Evolutionary conservation across 768 basidiomycete genomes (phyloP), one percentile per base, ranked within the genome.

Genomic region (Trametopsis cervina): DNA sequence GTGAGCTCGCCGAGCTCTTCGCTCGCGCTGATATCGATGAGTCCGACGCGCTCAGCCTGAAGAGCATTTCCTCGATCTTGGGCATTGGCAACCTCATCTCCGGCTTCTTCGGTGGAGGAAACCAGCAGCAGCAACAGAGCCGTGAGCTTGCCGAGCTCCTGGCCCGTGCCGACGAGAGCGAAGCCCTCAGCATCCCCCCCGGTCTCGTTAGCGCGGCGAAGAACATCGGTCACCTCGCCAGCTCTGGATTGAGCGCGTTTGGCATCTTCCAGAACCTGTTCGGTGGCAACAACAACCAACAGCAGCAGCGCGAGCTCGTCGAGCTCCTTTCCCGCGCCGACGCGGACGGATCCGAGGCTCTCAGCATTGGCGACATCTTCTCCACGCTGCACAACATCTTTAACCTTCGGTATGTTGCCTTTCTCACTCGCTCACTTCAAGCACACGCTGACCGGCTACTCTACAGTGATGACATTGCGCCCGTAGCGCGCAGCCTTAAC

Each of bases 111-210:
- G 33, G 33, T 35, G n/a, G 33, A 35, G 10, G n/a, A 10, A 35
- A 10, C n/a, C 44, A 23, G 36, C 44, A 46, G 36, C 44, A 38
- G 22, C 45, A 46, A 44, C 43, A 38, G 35, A 21, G 45, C 17
- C 45, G 45, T 25, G 45, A 46, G 21, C 17, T 46, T 4, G 3
- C 40, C 6, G 35, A 26, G 20, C 7, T 46, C 21, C 12, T 46
- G 7, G 45, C 35, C 5, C 35, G 33, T n/a, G 10, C 10, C 33
- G 33, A 35, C 33, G n/a, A 35, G 10, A 35, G 33, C 33, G 33
- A 35, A 10, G 33, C 33, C 33, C 33, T 35, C 10, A 17, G n/a
- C 33, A 35, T 35, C n/a, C n/a, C n/a, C n/a, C n/a, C n/a, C n/a
- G n/a, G n/a, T n/a, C n/a, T n/a, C n/a, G n/a, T n/a, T n/a, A n/a